phyloP scores from a whole-genome alignment of 2,329 filamentous ascomycete species.

The Xylariaceae sp. region DNA sequence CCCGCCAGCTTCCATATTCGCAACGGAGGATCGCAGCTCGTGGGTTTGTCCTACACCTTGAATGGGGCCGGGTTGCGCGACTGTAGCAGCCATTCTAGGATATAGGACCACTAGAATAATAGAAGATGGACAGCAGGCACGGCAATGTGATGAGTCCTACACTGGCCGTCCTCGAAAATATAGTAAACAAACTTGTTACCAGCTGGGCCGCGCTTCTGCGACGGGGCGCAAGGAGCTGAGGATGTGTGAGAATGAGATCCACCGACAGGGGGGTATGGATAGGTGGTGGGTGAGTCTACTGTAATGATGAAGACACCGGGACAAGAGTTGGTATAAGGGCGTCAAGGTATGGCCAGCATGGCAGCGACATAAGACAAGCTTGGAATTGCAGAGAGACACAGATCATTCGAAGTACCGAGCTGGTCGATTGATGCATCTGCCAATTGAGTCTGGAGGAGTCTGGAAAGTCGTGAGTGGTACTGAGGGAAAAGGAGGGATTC shows the following conservation, averaged over 20 bases:
- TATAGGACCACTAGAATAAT: too few species aligned
- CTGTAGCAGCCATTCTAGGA: constrained; percentile 27
- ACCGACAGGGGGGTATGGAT: constrained; percentile 1
- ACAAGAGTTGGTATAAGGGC: background rate
- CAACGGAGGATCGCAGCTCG: constrained; percentile 16
- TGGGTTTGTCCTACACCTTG: constrained; percentile 18
- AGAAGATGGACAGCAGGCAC: too few species aligned
- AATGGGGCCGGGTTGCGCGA: constrained; percentile 21
- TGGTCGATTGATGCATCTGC: background rate
- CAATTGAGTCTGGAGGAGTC: background rate
- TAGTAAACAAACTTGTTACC: background rate
- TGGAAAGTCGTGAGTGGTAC: background rate
- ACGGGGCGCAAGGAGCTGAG: background rate
- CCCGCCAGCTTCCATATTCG: constrained; percentile 15
- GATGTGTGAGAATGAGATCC: background rate
- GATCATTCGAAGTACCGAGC: background rate
- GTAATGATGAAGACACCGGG: background rate
- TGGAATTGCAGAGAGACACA: background rate
- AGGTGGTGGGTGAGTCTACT: background rate
- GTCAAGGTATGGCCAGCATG: too few species aligned
- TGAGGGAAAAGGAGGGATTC: background rate
- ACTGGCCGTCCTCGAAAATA: too few species aligned
- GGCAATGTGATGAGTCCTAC: too few species aligned
- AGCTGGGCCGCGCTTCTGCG: background rate
- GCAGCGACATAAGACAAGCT: too few species aligned